Percentiles rank a stretch among this genome's conserved stretches.
These are phyloP conservation scores for Albophoma yamanashiensis DNA, from an alignment of 2,329 filamentous ascomycete genomes.

Conservation along the genomic window DNA sequence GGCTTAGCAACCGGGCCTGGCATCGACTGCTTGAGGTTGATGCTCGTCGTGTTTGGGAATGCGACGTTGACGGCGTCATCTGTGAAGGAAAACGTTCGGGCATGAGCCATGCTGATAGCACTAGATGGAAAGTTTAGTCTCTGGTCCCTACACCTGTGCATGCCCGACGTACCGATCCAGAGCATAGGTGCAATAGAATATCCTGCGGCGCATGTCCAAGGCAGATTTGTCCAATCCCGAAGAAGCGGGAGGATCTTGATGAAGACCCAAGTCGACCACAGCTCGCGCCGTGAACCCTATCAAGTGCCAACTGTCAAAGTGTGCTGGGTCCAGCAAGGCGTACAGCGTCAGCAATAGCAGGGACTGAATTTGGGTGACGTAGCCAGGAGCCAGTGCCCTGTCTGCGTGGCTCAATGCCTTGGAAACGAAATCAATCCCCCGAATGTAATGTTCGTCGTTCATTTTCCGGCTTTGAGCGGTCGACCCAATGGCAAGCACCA, in stretches of 20 bases:
- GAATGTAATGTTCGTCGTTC: conserved; percentile 51
- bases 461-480: conserved; percentile 60
- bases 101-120: conserved; percentile 79
- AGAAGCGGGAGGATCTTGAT: conserved; percentile 76
- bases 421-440: conserved; percentile 45
- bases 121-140: conserved; percentile 29
- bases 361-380: conserved; percentile 76
- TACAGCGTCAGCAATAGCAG: conserved; percentile 81
- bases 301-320: conserved; percentile 90
- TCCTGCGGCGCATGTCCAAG: conserved; percentile 67
- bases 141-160: neutral
- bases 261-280: conserved; percentile 80
- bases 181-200: conserved; percentile 86
- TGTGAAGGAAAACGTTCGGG: conserved; percentile 83
- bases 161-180: conserved; percentile 59
- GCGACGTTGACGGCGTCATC: conserved; percentile 78
- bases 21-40: conserved; percentile 30
- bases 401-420: conserved; percentile 69
- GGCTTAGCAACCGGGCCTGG: conserved; percentile 30
- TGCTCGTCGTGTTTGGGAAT: conserved; percentile 48
- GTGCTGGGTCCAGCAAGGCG: conserved; percentile 77
- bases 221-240: conserved; percentile 56
- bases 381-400: conserved; percentile 74
- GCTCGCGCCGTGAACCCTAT: conserved; percentile 84
- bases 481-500: conserved; percentile 79